Percentiles rank a stretch among this genome's conserved stretches.
These are phyloP conservation scores for Gnomoniopsis sp. DNA, from an alignment of 2,329 filamentous ascomycete species.

Conservation along the genomic window DNA sequence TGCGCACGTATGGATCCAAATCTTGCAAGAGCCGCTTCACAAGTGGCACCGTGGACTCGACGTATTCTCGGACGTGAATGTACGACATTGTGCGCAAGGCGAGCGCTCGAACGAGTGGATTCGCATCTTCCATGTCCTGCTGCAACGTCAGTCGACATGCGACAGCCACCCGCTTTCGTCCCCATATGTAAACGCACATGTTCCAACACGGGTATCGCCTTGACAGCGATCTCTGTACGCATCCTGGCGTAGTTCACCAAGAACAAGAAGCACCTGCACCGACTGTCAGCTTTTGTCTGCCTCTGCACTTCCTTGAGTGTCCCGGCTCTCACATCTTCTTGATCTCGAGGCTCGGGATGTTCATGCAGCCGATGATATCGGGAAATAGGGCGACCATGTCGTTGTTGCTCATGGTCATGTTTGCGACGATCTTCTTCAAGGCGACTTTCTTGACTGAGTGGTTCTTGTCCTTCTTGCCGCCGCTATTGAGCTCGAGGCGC, in stretches of 20 bases:
- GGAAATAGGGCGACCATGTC: constrained; percentile 98
- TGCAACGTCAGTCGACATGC: constrained; percentile 17
- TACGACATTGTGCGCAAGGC: constrained; percentile 96
- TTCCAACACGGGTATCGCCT: constrained; percentile 84
- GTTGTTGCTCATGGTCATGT: constrained; percentile 99
- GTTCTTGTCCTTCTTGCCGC: constrained; percentile 98
- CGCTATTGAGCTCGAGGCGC: constrained; percentile 87
- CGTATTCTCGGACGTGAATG: constrained; percentile 92
- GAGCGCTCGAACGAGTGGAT: constrained; percentile 87
- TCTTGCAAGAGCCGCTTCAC: constrained; percentile 83
- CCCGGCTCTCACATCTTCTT: constrained; percentile 84
- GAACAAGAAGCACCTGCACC: constrained; percentile 86
- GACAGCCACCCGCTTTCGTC: neutral
- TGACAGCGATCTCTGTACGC: constrained; percentile 90
- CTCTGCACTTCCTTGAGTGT: neutral
- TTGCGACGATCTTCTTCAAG: constrained; percentile 98
- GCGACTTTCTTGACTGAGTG: constrained; percentile 93
- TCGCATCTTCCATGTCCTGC: constrained; percentile 89
- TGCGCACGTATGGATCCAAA: constrained; percentile 90
- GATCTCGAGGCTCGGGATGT: constrained; percentile 89
- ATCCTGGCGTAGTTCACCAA: constrained; percentile 94
- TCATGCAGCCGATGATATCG: constrained; percentile 94
- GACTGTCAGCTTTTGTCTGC: constrained; percentile 13
- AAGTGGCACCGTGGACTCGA: constrained; percentile 82
- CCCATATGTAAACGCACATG: constrained; percentile 52